Conservation (phyloP, 2,329 filamentous ascomycete species). For the Penicillium sp. region DNA sequence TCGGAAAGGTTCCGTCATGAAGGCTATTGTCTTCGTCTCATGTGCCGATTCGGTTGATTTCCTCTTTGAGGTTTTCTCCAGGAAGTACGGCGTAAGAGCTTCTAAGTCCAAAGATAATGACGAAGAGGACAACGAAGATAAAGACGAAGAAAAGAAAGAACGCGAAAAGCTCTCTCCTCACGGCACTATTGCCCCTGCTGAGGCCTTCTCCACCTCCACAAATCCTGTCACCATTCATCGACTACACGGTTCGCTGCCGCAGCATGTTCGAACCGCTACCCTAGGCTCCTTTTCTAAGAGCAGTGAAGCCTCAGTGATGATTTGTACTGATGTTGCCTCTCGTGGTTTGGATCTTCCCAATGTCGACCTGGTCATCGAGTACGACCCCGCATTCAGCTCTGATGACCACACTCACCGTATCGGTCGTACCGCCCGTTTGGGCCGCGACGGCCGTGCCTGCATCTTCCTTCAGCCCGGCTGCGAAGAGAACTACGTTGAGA, state of each 20-base stretch:
- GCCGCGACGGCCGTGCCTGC: slow-evolving; percentile 78
- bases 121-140: slow-evolving; percentile 25
- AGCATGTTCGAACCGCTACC: slow-evolving; percentile 82
- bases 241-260: slow-evolving; percentile 88
- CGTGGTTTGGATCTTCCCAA: slow-evolving; percentile 94
- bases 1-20: slow-evolving; percentile 88
- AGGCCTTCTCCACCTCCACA: slow-evolving; percentile 70
- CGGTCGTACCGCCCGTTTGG: slow-evolving; percentile 90
- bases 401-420: slow-evolving; percentile 94
- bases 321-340: slow-evolving; percentile 94
- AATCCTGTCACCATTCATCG: slow-evolving; percentile 80
- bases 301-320: slow-evolving; percentile 73
- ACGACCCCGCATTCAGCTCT: slow-evolving; percentile 90
- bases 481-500: slow-evolving; percentile 85
- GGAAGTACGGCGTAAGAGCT: slow-evolving; percentile 30
- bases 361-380: slow-evolving; percentile 92
- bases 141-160: slow-evolving; percentile 24
- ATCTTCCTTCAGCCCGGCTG: slow-evolving; percentile 88
- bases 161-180: slow-evolving; percentile 33
- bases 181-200: slow-evolving; percentile 57
- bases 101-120: slow-evolving; percentile 27
- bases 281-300: slow-evolving; percentile 75
- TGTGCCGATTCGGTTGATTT: slow-evolving; percentile 97
- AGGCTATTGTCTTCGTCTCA: slow-evolving; percentile 93
- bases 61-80: slow-evolving; percentile 79